phyloP scores from a whole-genome alignment of 495 filamentous ascomycete species.

The Penicillium coprophilum region DNA sequence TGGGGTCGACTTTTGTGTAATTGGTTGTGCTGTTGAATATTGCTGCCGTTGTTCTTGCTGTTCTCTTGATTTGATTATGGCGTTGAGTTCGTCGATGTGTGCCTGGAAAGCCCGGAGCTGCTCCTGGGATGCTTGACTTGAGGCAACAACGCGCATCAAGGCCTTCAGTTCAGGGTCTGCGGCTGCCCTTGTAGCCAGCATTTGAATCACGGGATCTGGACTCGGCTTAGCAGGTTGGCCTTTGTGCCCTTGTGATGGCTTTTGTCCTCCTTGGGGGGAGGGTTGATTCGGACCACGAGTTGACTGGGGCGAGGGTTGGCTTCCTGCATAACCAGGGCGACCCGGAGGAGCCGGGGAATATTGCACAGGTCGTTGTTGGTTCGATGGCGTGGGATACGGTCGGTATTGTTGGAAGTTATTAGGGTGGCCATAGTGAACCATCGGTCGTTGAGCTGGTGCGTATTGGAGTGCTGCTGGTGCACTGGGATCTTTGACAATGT shows the following conservation, averaged over 20 bases:
- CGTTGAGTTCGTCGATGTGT: constrained; percentile 88
- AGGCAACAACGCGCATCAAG: constrained; percentile 94
- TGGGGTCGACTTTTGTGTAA: constrained; percentile 25
- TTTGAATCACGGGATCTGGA: constrained; percentile 92
- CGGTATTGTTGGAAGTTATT: constrained; percentile 51
- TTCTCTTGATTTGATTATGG: constrained; percentile 51
- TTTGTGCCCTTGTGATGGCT: constrained; percentile 36
- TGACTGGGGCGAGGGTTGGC: constrained; percentile 32
- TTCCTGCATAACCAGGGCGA: constrained; percentile 33
- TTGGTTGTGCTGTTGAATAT: constrained; percentile 20
- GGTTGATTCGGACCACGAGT: constrained; percentile 33
- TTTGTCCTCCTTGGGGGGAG: constrained; percentile 31
- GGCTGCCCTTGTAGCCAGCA: constrained; percentile 82
- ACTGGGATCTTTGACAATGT: constrained; percentile 72
- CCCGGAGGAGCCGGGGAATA: constrained; percentile 30
- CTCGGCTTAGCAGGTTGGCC: constrained; percentile 52
- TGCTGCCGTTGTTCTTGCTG: constrained; percentile 39
- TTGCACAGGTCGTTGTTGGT: constrained; percentile 35
- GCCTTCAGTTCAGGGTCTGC: constrained; percentile 84
- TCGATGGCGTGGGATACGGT: constrained; percentile 49
- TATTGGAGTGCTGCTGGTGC: constrained; percentile 51
- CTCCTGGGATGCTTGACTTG: constrained; percentile 73
- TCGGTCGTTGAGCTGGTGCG: constrained; percentile 53
- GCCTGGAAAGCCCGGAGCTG: constrained; percentile 86
- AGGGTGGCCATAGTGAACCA: constrained; percentile 70